Percentiles rank a stretch among this genome's conserved stretches.
Conservation (phyloP, 176 grass and related monocot genomes). For the Dendrocalamus sinicus region DNA sequence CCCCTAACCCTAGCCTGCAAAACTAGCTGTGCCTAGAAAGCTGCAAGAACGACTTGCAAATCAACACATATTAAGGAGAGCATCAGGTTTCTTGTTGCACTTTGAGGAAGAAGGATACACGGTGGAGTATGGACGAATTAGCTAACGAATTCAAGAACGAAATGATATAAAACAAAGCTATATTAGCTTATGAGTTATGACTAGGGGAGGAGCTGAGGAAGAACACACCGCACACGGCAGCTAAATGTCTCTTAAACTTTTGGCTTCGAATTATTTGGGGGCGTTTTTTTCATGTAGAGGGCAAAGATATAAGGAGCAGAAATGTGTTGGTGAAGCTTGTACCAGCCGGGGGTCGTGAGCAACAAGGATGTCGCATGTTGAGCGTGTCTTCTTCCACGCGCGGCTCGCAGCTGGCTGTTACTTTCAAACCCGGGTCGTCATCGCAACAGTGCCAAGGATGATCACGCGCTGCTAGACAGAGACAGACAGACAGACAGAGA, state of each 20-base stretch:
- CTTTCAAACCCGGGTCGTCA: constrained; percentile 38
- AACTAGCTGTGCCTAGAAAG: neutral
- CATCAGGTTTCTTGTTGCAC: constrained; percentile 28
- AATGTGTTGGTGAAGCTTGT: constrained; percentile 60
- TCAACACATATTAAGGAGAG: neutral
- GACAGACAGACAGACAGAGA: too few relatives aligned
- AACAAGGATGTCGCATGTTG: constrained; percentile 48
- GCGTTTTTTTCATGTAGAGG: constrained; percentile 50
- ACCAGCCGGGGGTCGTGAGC: constrained; percentile 71
- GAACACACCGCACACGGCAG: constrained; percentile 7
- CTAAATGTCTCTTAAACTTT: neutral
- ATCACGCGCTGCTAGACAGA: neutral
- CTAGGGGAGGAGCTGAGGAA: neutral
- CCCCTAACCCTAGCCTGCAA: constrained; percentile 38
- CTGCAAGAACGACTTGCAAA: neutral
- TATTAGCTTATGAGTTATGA: neutral
- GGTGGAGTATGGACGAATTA: neutral
- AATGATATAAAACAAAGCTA: constrained; percentile 11
- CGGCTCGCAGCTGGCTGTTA: constrained; percentile 9
- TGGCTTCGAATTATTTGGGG: constrained; percentile 15
- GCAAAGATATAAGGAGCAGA: constrained; percentile 44
- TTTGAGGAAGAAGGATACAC: neutral
- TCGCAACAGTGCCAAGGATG: constrained; percentile 34
- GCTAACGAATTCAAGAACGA: constrained; percentile 29
- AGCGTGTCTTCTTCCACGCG: constrained; percentile 34